Evolutionary conservation across 306 rosid genomes (phyloP), one percentile per base, ranked within the genome.

Genomic region (Fragaria ananassa): DNA sequence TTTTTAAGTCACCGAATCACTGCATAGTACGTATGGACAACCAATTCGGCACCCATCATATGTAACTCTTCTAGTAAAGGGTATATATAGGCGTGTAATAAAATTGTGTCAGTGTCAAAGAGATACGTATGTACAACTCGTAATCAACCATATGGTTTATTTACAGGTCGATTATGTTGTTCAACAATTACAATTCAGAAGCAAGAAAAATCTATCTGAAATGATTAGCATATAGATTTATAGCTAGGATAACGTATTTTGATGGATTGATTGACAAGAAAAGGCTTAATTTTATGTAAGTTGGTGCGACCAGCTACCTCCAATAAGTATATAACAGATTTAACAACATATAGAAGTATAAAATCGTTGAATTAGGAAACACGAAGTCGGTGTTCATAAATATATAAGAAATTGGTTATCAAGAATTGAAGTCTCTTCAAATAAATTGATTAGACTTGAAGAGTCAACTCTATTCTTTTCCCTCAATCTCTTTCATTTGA

Each of bases 221-320:
- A 58, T 9, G 10, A 56, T 51, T 18, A 51, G 25, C 23, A 18
- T 19, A 6, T 51, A 19, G 21, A 62, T 14, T 15, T 15, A 35
- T 64, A 35, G 69, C 19, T 62, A 18, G 25, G 7, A 17, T 45
- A 21, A 42, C 10, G 15, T 42, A 68, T 37, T 13, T 21, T 21
- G 56, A n/a, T 15, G 35, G 23, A 46, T 69, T 25, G 35, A 25
- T 42, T 14, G 6, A 15, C 54, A 70, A 9, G 61, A 4, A 17
- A 64, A 35, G 10, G 25, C 23, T 35, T 64, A 35, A 8, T 35
- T 63, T 64, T 34, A 64, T 15, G 8, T 45, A 23, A 17, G 57
- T 74, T 74, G 78, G 70, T 60, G 69, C 31, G 35, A 60, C 77
- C 46, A 60, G 31, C 78, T 9, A 44, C 70, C 78, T 42, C 37